Conservation (phyloP, 495 filamentous ascomycete genomes). For the Chaetomium fimeti region DNA sequence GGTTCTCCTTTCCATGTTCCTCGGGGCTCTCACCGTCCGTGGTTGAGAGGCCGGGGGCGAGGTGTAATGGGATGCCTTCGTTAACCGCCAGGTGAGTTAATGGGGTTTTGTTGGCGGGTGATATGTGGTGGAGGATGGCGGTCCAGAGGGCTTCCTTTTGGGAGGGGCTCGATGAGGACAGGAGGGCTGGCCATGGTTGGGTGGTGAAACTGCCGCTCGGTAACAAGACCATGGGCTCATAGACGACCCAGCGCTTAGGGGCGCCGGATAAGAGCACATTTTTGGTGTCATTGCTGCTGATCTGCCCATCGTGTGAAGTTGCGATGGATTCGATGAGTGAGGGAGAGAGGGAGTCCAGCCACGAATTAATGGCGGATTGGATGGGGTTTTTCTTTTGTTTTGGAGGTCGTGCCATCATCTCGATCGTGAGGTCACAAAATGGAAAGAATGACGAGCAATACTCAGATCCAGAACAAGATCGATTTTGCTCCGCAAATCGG, state of each 20-base stretch:
- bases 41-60: conserved; percentile 8
- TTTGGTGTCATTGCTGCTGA: conserved; percentile 10
- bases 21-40: neutral
- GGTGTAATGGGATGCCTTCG: conserved; percentile 61
- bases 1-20: neutral
- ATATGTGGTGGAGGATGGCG: conserved; percentile 49
- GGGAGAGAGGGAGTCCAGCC: conserved; percentile 27
- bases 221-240: conserved; percentile 68
- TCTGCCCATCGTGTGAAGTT: neutral
- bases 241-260: conserved; percentile 66
- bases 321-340: neutral
- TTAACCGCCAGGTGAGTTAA: conserved; percentile 73
- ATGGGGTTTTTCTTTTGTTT: conserved; percentile 35
- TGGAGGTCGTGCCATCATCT: conserved; percentile 16
- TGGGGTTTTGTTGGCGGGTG: conserved; percentile 40
- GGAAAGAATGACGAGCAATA: neutral
- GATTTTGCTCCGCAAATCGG: neutral
- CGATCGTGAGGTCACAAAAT: neutral
- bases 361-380: conserved; percentile 31
- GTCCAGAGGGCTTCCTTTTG: conserved; percentile 42
- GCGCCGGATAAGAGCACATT: conserved; percentile 40
- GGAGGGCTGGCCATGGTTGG: conserved; percentile 48
- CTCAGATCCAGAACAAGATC: neutral
- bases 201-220: conserved; percentile 58
- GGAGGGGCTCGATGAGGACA: conserved; percentile 23